Conservation (phyloP, 768 basidiomycete genomes). For the Leccinum arenicola region DNA sequence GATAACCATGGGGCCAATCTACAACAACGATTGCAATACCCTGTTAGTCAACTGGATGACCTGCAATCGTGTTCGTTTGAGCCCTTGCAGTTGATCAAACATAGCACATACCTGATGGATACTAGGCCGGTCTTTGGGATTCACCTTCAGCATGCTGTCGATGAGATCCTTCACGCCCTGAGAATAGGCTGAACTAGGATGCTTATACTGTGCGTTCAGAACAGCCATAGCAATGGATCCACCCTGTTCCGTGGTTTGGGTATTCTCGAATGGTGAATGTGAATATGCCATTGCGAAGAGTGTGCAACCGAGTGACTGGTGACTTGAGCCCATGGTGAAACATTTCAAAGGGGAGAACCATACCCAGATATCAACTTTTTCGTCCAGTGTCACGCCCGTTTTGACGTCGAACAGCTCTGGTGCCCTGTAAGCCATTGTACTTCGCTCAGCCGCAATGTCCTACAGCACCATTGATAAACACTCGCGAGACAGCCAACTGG, state of each 20-base stretch:
- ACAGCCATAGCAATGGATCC: constrained; percentile 98
- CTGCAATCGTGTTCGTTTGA: constrained; percentile 33
- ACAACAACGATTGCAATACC: constrained; percentile 58
- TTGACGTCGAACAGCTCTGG: constrained; percentile 98
- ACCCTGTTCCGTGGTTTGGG: constrained; percentile 88
- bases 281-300: constrained; percentile 93
- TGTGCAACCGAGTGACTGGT: constrained; percentile 91
- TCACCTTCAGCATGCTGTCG: constrained; percentile 78
- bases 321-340: constrained; percentile 7
- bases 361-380: constrained; percentile 98
- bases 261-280: constrained; percentile 94
- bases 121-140: constrained; percentile 80
- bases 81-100: not conserved
- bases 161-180: constrained; percentile 81
- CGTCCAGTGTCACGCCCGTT: constrained; percentile 81
- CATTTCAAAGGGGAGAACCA: constrained; percentile 19
- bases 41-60: constrained; percentile 65
- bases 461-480: constrained; percentile 27
- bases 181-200: constrained; percentile 84
- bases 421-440: constrained; percentile 97
- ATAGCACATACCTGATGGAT: constrained; percentile 67
- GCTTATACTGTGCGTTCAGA: constrained; percentile 87
- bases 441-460: constrained; percentile 97
- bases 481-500: not conserved
- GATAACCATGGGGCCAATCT: constrained; percentile 5